Evolutionary conservation across 2,329 filamentous ascomycete genomes (phyloP).

Genomic region (Cercospora nicotianae): DNA sequence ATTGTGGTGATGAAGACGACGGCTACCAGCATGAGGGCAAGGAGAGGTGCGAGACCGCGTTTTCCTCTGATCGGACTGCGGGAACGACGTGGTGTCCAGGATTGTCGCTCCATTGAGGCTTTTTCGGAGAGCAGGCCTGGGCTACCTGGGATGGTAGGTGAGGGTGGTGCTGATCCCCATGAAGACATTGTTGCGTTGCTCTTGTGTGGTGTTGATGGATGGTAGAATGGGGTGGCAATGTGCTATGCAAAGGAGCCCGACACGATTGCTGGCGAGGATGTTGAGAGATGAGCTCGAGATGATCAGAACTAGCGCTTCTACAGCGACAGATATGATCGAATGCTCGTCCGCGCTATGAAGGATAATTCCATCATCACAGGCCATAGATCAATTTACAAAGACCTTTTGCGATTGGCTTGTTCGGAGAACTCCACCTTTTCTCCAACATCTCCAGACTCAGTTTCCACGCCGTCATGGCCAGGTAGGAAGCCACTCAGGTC

Average conservation of each 20-base stretch:
- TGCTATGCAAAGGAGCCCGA: neutral
- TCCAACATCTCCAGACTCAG: neutral
- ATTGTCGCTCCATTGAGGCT: neutral
- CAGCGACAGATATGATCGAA: conserved; percentile 8
- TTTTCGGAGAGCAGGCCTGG: conserved; percentile 13
- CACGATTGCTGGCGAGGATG: neutral
- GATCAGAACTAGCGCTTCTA: conserved; percentile 2
- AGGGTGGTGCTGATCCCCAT: conserved; percentile 6
- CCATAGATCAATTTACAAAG: neutral
- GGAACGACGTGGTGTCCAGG: conserved; percentile 8
- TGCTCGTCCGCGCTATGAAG: neutral
- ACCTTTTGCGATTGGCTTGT: conserved; percentile 4
- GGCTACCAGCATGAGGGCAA: conserved; percentile 16
- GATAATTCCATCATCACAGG: neutral
- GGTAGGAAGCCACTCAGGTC: neutral
- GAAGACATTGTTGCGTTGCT: conserved; percentile 2
- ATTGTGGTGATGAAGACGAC: conserved; percentile 19
- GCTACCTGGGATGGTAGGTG: conserved; percentile 4
- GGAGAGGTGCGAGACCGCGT: conserved; percentile 12
- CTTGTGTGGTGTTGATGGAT: neutral
- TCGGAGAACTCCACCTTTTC: conserved; percentile 5
- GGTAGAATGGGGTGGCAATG: neutral
- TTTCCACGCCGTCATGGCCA: neutral
- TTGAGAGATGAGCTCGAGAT: neutral
- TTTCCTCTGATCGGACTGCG: conserved; percentile 17